Conservation (phyloP, 306 rosid species). For the Cucurbita argyrosperma region DNA sequence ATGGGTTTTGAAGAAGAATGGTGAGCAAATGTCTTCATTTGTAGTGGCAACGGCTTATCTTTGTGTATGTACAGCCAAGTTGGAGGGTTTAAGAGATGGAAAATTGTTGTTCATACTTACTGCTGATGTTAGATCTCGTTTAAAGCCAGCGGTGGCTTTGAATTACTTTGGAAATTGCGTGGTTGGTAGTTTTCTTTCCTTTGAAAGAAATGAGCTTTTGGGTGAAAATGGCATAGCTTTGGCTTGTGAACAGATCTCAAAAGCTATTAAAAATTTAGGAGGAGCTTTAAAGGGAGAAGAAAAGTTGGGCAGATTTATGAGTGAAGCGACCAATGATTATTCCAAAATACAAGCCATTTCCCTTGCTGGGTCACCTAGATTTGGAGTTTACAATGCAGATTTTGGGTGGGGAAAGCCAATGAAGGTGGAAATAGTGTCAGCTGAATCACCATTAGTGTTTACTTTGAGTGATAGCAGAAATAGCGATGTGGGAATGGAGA, state of each 20-base stretch:
- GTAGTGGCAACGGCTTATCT: neutral
- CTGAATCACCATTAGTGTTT: neutral
- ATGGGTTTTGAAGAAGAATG: neutral
- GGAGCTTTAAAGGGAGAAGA: conserved; percentile 7
- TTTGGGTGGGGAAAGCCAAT: neutral
- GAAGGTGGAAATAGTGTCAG: neutral
- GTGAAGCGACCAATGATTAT: neutral
- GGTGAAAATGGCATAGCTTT: conserved; percentile 14
- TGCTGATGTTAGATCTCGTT: neutral
- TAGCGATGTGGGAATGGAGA: neutral
- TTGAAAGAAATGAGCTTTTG: neutral
- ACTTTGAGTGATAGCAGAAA: neutral
- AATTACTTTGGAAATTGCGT: neutral
- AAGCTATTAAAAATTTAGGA: conserved; percentile 5
- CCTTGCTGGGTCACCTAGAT: neutral
- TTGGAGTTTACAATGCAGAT: neutral
- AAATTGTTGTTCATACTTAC: neutral
- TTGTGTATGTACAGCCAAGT: neutral
- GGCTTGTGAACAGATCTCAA: conserved; percentile 11
- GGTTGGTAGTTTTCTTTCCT: neutral
- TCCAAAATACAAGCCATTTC: neutral
- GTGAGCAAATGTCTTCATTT: neutral
- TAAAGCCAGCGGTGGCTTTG: neutral
- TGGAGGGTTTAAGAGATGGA: neutral
- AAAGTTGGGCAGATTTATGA: neutral